Conservation (phyloP, 352 stramenopile species). For the Globisporangium perplexum region DNA sequence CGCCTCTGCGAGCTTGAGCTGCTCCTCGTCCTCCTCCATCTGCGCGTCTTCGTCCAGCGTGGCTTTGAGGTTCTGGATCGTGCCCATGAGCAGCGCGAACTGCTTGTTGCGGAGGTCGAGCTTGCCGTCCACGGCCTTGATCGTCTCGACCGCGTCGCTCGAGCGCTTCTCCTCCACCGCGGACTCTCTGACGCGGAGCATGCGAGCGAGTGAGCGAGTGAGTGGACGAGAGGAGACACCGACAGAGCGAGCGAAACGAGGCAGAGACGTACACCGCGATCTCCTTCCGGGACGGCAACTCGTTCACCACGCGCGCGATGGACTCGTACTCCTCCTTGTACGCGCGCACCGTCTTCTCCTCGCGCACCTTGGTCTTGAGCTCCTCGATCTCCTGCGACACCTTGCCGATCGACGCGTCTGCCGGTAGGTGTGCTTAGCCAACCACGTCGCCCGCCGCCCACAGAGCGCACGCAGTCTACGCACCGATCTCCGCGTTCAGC, state of each 20-base stretch:
- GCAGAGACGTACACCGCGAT: slow-evolving; percentile 37
- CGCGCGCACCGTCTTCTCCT: slow-evolving; percentile 65
- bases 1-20: slow-evolving; percentile 21
- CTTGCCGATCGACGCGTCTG: slow-evolving; percentile 59
- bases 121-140: slow-evolving; percentile 51
- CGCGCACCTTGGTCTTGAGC: slow-evolving; percentile 68
- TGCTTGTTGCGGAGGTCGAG: slow-evolving; percentile 73
- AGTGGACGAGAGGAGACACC: not conserved
- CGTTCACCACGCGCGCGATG: slow-evolving; percentile 76
- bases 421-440: no score
- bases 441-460: not conserved
- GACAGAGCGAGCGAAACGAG: not conserved
- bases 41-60: slow-evolving; percentile 65
- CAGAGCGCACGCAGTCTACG: not conserved
- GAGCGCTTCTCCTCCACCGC: slow-evolving; percentile 53
- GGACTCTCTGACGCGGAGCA: slow-evolving; percentile 29
- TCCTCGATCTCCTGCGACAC: slow-evolving; percentile 68
- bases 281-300: slow-evolving; percentile 59
- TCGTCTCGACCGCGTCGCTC: slow-evolving; percentile 42
- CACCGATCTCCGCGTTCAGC: slow-evolving; percentile 74
- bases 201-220: not conserved
- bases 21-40: slow-evolving; percentile 58
- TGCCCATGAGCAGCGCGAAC: slow-evolving; percentile 74
- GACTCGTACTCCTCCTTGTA: slow-evolving; percentile 90
- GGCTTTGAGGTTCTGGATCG: slow-evolving; percentile 81